phyloP scores from a whole-genome alignment of 1,139 yeast genomes.

The Debaryomyces subglobosus region DNA sequence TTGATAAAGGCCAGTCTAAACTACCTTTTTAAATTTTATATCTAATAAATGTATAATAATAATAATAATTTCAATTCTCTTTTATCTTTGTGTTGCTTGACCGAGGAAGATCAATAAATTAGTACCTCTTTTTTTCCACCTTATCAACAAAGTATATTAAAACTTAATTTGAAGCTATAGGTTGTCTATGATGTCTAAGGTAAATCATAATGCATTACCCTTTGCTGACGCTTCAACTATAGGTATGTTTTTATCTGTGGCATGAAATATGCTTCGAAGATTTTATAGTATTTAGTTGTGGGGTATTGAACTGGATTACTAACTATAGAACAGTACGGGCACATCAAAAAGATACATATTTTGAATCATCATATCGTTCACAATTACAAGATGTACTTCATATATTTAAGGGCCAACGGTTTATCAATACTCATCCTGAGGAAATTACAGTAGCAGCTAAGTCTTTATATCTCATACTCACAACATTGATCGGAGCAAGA shows the following conservation, averaged over 20 bases:
- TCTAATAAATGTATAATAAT: neutral
- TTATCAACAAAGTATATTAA: neutral
- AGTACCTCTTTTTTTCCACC: neutral
- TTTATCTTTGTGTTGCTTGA: neutral
- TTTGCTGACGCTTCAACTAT: constrained; percentile 54
- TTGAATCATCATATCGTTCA: constrained; percentile 56
- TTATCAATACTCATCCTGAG: constrained; percentile 63
- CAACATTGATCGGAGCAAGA: constrained; percentile 74
- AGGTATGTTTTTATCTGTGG: constrained; percentile 32
- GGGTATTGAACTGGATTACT: constrained; percentile 10
- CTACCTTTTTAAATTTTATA: constrained; percentile 13
- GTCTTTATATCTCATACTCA: constrained; percentile 63
- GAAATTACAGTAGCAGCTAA: constrained; percentile 64
- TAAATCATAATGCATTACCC: constrained; percentile 38
- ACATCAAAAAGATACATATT: constrained; percentile 82
- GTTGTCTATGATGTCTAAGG: constrained; percentile 24
- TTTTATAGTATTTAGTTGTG: neutral
- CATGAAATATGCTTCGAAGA: neutral
- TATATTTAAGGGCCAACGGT: constrained; percentile 65
- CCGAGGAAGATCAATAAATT: constrained; percentile 2
- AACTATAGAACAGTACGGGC: constrained; percentile 56
- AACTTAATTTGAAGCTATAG: neutral
- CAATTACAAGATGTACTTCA: constrained; percentile 62
- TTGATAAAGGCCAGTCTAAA: constrained; percentile 15
- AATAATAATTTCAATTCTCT: neutral